A percentile compares a stretch with the other conserved stretches of the same genome.
phyloP scores from a whole-genome alignment of 2,329 filamentous ascomycete species.

The Penicillium sp. region DNA sequence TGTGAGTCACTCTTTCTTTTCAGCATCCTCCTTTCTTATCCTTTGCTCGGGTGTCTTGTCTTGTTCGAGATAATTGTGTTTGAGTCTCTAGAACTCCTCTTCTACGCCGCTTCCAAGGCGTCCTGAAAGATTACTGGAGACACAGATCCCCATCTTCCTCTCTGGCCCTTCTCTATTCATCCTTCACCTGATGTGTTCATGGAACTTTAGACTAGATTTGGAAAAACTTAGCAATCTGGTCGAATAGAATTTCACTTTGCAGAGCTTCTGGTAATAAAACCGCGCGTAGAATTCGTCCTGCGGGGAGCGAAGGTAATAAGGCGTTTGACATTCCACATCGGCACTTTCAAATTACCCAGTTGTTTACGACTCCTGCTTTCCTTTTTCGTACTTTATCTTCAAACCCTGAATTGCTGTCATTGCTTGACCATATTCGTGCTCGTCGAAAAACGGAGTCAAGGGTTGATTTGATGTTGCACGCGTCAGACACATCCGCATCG shows the following conservation, averaged over 20 bases:
- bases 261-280: not conserved
- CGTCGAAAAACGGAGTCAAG: not conserved
- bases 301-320: constrained; percentile 14
- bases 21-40: not conserved
- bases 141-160: not conserved
- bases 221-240: constrained; percentile 8
- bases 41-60: constrained; percentile 6
- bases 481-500: constrained; percentile 28
- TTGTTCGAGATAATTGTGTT: not conserved
- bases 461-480: constrained; percentile 31
- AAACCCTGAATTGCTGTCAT: not conserved
- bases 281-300: constrained; percentile 16
- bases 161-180: not conserved
- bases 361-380: constrained; percentile 12
- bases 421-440: not conserved
- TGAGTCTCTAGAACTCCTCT: not conserved
- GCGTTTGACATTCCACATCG: constrained; percentile 23
- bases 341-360: constrained; percentile 3
- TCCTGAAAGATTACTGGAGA: not conserved
- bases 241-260: constrained; percentile 14
- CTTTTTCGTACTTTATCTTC: constrained; percentile 2
- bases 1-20: not conserved
- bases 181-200: not conserved
- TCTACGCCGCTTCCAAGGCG: not conserved
- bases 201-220: not conserved